Evolutionary conservation across 139 green algal species (phyloP), one percentile per base, ranked within the genome.

Genomic region (Coelastrella sp.): DNA sequence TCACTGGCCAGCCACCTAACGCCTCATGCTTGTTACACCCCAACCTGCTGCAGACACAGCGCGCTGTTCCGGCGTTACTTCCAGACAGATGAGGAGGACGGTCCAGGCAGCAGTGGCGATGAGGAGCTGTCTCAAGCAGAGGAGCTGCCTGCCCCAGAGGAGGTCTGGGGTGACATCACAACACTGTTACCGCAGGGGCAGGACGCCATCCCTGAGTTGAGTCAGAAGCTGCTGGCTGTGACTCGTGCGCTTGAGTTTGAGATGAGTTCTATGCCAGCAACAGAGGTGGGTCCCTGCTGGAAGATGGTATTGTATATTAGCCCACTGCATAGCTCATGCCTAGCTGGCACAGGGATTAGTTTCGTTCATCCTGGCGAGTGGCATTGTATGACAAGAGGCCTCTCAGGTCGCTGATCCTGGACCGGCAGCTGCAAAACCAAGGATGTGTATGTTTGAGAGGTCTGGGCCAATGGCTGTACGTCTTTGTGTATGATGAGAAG

Each of bases 21-120:
- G n/a, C n/a, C n/a, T n/a, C n/a, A n/a, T 67, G 59, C 23, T 32
- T 67, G 59, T n/a, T 67, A n/a, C n/a, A n/a, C n/a, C n/a, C n/a
- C n/a, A n/a, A n/a, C n/a, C n/a, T 67, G 13, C 59, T 35, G 59
- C 59, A 67, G 84, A 41, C 69, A 89, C 78, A 88, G 64, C 45
- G 53, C 85, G 4, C 78, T 93, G 73, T 79, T 93, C 66, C 69
- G 67, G 9, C 63, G 88, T 8, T 93, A 89, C 57, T 93, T 93
- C 74, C 80, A 92, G 83, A 81, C 34, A 51, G 68, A 50, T 4
- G 85, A 77, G n/a, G 80, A 73, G 34, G 79, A 83, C 8, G 85
- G 51, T 3, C 68, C 73, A 8, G 57, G 66, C 68, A 83, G 38
- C 37, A 79, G 77, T 35, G 64, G n/a, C 3, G 35, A 79, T 32